These are phyloP conservation scores for Globisporangium yorkense DNA, from an alignment of 352 stramenopile genomes.

Conservation along the genomic window DNA sequence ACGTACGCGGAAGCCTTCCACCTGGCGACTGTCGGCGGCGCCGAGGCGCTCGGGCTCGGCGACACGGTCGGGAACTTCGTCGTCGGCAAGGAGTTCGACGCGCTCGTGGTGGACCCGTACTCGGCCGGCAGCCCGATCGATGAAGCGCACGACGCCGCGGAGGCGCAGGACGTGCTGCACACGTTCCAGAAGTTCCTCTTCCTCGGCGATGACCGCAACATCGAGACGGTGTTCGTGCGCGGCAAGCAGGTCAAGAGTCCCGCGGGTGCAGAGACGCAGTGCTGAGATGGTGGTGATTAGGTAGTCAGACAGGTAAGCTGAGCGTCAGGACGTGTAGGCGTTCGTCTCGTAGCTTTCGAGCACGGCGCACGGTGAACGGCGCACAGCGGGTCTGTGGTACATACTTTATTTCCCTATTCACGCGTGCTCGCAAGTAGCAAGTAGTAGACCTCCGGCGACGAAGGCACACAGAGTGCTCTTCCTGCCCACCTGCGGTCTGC, in stretches of 20 bases:
- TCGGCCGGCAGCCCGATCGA: conserved; percentile 61
- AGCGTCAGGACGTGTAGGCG: too few relatives aligned
- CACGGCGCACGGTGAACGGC: too few relatives aligned
- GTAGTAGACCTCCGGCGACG: too few relatives aligned
- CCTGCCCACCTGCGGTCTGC: too few relatives aligned
- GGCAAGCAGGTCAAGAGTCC: conserved; percentile 47
- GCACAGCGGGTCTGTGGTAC: neutral
- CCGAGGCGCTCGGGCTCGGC: conserved; percentile 66
- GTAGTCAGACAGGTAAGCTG: neutral
- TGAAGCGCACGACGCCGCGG: conserved; percentile 29
- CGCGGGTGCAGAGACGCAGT: neutral
- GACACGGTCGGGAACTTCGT: conserved; percentile 87
- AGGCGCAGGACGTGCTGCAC: conserved; percentile 47
- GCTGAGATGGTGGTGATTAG: neutral
- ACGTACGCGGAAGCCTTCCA: conserved; percentile 86
- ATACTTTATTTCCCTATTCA: neutral
- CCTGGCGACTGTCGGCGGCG: conserved; percentile 86
- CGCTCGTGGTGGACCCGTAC: conserved; percentile 77
- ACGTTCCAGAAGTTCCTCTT: conserved; percentile 91
- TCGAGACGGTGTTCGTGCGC: conserved; percentile 79
- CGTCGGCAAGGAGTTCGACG: conserved; percentile 89
- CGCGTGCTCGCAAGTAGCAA: neutral
- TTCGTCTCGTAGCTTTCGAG: too few relatives aligned
- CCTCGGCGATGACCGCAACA: conserved; percentile 89
- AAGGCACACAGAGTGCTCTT: too few relatives aligned